Evolutionary conservation across 495 filamentous ascomycete genomes (phyloP).

Genomic region (Tricharina praecox): DNA sequence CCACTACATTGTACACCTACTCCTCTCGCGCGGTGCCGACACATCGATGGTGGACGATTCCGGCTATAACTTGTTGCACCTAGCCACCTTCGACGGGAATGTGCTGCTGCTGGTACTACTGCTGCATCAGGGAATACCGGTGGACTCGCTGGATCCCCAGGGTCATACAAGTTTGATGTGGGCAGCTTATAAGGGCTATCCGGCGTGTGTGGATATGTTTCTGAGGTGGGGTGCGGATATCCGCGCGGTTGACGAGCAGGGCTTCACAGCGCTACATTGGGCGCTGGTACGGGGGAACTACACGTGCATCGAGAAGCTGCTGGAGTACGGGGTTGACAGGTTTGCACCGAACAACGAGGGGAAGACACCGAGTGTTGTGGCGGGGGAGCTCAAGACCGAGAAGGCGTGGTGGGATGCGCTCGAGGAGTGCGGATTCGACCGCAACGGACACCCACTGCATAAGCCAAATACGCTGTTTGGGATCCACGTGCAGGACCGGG

Average conservation of each 20-base stretch:
- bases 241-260: constrained; percentile 73
- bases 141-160: constrained; percentile 73
- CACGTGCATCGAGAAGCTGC: constrained; percentile 69
- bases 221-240: constrained; percentile 90
- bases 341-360: constrained; percentile 73
- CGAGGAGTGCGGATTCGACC: constrained; percentile 65
- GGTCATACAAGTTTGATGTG: constrained; percentile 94
- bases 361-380: constrained; percentile 69
- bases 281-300: constrained; percentile 80
- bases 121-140: constrained; percentile 80
- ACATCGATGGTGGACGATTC: constrained; percentile 75
- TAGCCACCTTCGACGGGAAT: constrained; percentile 92
- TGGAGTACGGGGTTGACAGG: constrained; percentile 87
- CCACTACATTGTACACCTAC: constrained; percentile 45
- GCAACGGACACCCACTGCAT: constrained; percentile 51
- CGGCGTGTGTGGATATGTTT: constrained; percentile 79
- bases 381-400: constrained; percentile 73
- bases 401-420: constrained; percentile 71
- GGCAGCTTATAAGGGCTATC: constrained; percentile 93
- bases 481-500: constrained; percentile 47
- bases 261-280: constrained; percentile 91
- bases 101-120: constrained; percentile 77
- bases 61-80: constrained; percentile 92
- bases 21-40: constrained; percentile 77
- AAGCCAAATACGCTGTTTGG: constrained; percentile 28